Evolutionary conservation across 768 basidiomycete genomes (phyloP), one percentile per base, ranked within the genome.

Genomic region (Auriscalpium vulgare): DNA sequence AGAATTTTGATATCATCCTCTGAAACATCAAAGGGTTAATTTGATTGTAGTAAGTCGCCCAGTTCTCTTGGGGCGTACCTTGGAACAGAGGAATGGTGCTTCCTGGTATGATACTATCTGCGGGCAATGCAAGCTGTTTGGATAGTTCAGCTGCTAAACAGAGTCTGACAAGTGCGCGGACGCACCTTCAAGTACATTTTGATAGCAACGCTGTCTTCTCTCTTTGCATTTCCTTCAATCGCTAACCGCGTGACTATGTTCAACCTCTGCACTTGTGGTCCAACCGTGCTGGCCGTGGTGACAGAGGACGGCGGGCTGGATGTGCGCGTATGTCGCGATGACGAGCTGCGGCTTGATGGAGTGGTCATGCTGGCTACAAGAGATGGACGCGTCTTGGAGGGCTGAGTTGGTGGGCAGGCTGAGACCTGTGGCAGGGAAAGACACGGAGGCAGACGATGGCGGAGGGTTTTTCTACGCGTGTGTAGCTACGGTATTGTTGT

Each of bases 1-100:
- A 88, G 66, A 48, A 91, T 78, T 68, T 87, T 89, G 58, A 91
- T 71, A 64, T 86, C 89, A 59, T 87, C 88, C 83, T 91, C 89
- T 89, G 63, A 7, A 56, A 29, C n/a, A 5, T 51, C 38, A 47
- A 47, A 50, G 43, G 11, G 4, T 14, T 36, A 29, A 51, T 13
- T 11, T 45, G 0, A 47, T 57, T 19, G 65, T 54, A 23, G 21
- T 49, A 10, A 50, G 35, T 29, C 40, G 17, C 16, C 13, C 45
- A 10, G 11, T 44, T 29, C 29, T 29, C 29, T 29, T 29, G 29
- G 29, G 29, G 2, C 29, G 7, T 29, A 85, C 88, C 88, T 59
- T 84, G 82, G 67, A 91, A 90, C 8, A 91, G 69, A 8, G 88
- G 80, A 37, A 91, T 73, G 1, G 83, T 83, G 8, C 79, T 76